Conservation (phyloP, 2,329 filamentous ascomycete species). For the Talaromyces albobiverticillius region DNA sequence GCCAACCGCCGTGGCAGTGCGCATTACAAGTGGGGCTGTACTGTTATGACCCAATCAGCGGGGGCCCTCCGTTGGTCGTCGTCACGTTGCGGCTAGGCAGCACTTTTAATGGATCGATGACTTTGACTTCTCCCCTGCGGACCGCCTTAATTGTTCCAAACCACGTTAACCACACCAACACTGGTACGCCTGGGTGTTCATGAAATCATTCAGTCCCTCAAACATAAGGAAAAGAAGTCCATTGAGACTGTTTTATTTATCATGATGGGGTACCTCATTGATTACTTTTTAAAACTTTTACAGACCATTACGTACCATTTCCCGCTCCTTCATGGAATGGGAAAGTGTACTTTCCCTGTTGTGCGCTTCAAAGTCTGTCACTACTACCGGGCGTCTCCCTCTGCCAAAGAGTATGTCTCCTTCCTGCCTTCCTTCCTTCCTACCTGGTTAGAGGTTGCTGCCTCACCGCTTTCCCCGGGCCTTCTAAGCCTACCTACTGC, state of each 20-base stretch:
- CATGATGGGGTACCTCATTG: conserved; percentile 10
- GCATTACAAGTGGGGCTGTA: not conserved
- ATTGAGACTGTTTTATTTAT: no score
- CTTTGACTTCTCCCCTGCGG: not conserved
- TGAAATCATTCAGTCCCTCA: not conserved
- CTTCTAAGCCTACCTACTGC: not conserved
- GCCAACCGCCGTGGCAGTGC: conserved; percentile 7
- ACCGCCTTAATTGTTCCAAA: no score
- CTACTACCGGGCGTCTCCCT: not conserved
- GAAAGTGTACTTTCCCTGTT: conserved; percentile 8
- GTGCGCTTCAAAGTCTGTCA: conserved; percentile 10
- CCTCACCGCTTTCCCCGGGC: conserved; percentile 50
- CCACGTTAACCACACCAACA: not conserved
- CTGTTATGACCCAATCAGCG: not conserved
- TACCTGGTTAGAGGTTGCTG: conserved; percentile 19
- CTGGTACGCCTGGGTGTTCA: not conserved
- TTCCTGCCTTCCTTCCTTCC: conserved; percentile 42
- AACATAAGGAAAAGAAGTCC: not conserved
- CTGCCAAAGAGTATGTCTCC: not conserved
- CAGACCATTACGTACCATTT: conserved; percentile 7
- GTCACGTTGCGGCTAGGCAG: conserved; percentile 13
- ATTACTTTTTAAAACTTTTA: conserved; percentile 8
- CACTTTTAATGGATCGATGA: conserved; percentile 12
- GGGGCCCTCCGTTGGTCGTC: not conserved
- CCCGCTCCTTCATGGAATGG: conserved; percentile 4